Base-by-base conservation (phyloP, 192 early-diverging fungal species). In the Podila epicladia region DNA sequence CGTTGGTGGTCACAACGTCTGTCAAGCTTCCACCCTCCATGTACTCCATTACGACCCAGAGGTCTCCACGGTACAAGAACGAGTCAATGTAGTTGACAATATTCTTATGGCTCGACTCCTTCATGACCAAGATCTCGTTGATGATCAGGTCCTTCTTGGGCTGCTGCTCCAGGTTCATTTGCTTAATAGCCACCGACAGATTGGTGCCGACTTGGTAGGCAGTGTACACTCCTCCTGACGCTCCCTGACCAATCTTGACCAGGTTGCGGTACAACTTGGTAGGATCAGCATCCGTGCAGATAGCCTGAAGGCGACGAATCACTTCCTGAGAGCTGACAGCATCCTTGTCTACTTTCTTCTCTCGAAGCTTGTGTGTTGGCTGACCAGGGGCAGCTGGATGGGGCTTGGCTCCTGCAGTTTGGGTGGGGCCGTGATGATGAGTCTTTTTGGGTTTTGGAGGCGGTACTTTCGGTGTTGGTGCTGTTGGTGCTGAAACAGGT, bases 111-210 rank as follows among this genome's bases (percentile, higher is more conserved):
- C 78, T 84, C 13, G 87, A 89, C 58, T 94, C 92, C 67, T 93
- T 93, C 94, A 97, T 95, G 24, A 97, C 91, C 45, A 94, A 62
- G 51, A 97, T 95, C 86, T 97, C 95, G 70, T 95, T 97, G 85
- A 97, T 96, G 70, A 98, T 97, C 66, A 97, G 82, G 62, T 97
- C 97, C 87, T 97, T 97, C 80, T 97, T 97, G 37, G 96, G 95
- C 85, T 98, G 97, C 82, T 95, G 91, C 82, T 96, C 92, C 55
- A 98, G 83, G 67, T 97, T 94, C 95, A 97, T 98, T 83, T 97
- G 95, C 84, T 98, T 98, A 79, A 98, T 97, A 1, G 96, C 97
- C 1, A 97, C 97, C 2, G 89, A 87, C 15, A 88, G 67, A 50
- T 89, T 88, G 31, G 89, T 91, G 20, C 80, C 82, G 1, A 91